Percentiles rank a stretch among this genome's conserved stretches.
These are phyloP conservation scores for Prunella vulgaris DNA, from an alignment of 257 asterid species.

Conservation along the genomic window DNA sequence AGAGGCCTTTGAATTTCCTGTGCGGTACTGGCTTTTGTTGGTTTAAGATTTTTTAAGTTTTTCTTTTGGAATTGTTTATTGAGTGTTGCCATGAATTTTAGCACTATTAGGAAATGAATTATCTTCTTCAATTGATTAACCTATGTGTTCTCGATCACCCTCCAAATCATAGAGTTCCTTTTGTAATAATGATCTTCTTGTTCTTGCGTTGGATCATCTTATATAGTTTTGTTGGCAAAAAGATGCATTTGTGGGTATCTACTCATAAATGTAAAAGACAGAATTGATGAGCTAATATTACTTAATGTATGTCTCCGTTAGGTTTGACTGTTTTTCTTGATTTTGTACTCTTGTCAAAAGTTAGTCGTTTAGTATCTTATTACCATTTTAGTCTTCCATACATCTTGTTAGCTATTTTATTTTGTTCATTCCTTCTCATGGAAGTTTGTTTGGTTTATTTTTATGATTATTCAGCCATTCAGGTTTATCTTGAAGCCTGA, in stretches of 20 bases:
- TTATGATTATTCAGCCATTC: slow-evolving; percentile 16
- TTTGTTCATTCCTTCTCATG: background rate
- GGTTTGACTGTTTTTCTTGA: slow-evolving; percentile 4
- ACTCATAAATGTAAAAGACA: background rate
- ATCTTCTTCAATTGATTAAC: background rate
- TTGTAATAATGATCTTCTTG: background rate
- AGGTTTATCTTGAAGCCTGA: slow-evolving; percentile 9
- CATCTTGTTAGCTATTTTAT: background rate
- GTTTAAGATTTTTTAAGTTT: too few relatives aligned
- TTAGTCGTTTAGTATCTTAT: background rate
- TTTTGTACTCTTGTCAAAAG: background rate
- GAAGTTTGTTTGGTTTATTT: slow-evolving; percentile 2
- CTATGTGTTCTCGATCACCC: background rate
- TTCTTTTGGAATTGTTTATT: background rate
- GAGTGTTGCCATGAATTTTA: background rate
- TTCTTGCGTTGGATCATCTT: background rate
- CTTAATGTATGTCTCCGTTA: background rate
- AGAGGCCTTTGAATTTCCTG: background rate
- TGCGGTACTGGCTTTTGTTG: background rate
- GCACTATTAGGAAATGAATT: background rate
- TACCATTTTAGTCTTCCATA: background rate
- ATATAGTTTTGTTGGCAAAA: background rate
- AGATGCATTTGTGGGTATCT: background rate
- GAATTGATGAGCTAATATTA: background rate
- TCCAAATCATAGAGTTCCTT: background rate